These are phyloP conservation scores for Babesia ovis DNA, from an alignment of 169 alveolate species.

Conservation along the genomic window DNA sequence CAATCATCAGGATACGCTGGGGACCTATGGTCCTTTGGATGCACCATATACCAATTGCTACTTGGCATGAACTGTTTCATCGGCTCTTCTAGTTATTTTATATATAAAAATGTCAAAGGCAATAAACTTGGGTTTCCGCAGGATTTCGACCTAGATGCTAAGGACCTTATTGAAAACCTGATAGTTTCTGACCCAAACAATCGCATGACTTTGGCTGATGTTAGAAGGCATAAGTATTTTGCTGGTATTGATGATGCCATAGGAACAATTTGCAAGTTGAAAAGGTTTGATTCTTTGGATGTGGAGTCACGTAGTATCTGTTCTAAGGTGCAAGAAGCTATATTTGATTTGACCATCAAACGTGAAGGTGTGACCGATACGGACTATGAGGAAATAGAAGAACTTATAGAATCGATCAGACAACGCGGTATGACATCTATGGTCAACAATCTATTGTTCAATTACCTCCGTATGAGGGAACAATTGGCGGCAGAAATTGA, in stretches of 20 bases:
- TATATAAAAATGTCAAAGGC: conserved; percentile 62
- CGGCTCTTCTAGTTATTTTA: conserved; percentile 78
- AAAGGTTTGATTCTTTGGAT: conserved; percentile 6
- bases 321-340: conserved; percentile 9
- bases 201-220: conserved; percentile 65
- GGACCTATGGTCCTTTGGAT: conserved; percentile 91
- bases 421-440: neutral
- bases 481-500: conserved; percentile 26
- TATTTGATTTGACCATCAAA: conserved; percentile 23
- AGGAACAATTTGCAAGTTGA: neutral
- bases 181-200: conserved; percentile 64
- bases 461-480: conserved; percentile 7
- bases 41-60: conserved; percentile 86
- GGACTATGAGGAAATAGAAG: conserved; percentile 10
- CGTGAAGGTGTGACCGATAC: conserved; percentile 23
- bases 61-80: conserved; percentile 79
- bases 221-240: conserved; percentile 49
- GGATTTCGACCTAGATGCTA: conserved; percentile 63
- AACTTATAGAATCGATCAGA: neutral
- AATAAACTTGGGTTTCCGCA: conserved; percentile 65
- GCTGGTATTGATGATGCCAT: neutral
- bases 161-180: conserved; percentile 70
- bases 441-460: neutral
- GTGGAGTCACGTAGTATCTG: neutral
- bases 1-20: conserved; percentile 81